Percentiles rank a stretch among this genome's conserved stretches.
These are phyloP conservation scores for Eucalyptus tenuipes DNA, from an alignment of 345 rosid species.

Conservation along the genomic window DNA sequence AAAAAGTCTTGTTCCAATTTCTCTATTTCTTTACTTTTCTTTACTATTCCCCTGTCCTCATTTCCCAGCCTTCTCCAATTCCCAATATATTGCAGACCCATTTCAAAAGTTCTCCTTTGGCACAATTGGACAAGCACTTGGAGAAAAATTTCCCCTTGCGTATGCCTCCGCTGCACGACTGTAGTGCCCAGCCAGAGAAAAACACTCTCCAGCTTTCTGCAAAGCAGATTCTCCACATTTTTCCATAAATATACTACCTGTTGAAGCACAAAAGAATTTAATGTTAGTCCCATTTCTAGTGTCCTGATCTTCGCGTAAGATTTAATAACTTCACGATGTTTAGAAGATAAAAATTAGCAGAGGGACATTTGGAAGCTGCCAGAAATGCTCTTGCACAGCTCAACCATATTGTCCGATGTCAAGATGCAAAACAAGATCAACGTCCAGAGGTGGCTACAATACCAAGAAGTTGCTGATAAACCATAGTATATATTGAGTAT, in stretches of 20 bases:
- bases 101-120: background rate
- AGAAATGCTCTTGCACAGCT: background rate
- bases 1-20: background rate
- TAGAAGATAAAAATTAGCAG: background rate
- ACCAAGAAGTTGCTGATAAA: background rate
- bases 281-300: background rate
- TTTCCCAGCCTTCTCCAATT: background rate
- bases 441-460: background rate
- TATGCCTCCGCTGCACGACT: background rate
- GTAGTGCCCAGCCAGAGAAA: background rate
- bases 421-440: background rate
- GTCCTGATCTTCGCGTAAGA: no score
- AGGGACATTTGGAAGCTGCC: background rate
- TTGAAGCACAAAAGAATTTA: background rate
- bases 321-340: no score
- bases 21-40: background rate
- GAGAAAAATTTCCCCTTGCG: background rate
- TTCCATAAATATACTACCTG: slow-evolving; percentile 23
- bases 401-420: background rate
- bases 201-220: background rate
- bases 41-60: no score
- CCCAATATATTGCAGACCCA: background rate
- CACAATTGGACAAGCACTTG: background rate
- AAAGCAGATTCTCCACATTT: background rate
- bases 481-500: background rate